phyloP scores from a whole-genome alignment of 2,329 filamentous ascomycete genomes.

The Pyrenochaeta sp. region DNA sequence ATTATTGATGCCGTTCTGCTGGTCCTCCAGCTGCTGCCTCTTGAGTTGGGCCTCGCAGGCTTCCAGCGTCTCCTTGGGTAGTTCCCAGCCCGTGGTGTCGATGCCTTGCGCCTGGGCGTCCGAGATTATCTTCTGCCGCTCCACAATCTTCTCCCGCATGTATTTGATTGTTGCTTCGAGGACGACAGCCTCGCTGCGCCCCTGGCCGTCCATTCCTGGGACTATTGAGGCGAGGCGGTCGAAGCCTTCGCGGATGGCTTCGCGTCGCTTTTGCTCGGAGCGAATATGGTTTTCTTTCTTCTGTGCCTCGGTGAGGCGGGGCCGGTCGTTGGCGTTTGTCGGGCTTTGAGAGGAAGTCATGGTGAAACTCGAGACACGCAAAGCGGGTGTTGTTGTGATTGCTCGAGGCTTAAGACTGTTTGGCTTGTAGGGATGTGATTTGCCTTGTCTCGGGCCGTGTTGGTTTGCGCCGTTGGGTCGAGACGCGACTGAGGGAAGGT shows the following conservation, averaged over 20 bases:
- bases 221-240: constrained; percentile 81
- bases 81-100: constrained; percentile 40
- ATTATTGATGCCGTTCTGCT: constrained; percentile 20
- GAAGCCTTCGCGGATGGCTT: constrained; percentile 83
- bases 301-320: constrained; percentile 71
- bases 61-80: constrained; percentile 37
- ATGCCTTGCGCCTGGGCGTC: constrained; percentile 46
- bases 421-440: not conserved
- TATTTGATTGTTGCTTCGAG: constrained; percentile 63
- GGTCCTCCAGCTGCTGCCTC: constrained; percentile 29
- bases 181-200: constrained; percentile 85
- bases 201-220: constrained; percentile 81
- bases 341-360: constrained; percentile 39
- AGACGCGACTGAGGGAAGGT: not conserved
- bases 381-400: not conserved
- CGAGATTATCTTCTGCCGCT: constrained; percentile 46
- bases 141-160: constrained; percentile 51
- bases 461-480: constrained; percentile 1
- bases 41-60: constrained; percentile 37
- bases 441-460: constrained; percentile 3
- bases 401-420: constrained; percentile 2
- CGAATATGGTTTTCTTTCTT: constrained; percentile 79
- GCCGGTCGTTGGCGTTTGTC: constrained; percentile 58
- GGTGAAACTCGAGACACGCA: constrained; percentile 2
- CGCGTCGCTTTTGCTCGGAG: constrained; percentile 71